Evolutionary conservation across 2,329 filamentous ascomycete genomes (phyloP), one percentile per base, ranked within the genome.

Genomic region (Juglanconis sp.): DNA sequence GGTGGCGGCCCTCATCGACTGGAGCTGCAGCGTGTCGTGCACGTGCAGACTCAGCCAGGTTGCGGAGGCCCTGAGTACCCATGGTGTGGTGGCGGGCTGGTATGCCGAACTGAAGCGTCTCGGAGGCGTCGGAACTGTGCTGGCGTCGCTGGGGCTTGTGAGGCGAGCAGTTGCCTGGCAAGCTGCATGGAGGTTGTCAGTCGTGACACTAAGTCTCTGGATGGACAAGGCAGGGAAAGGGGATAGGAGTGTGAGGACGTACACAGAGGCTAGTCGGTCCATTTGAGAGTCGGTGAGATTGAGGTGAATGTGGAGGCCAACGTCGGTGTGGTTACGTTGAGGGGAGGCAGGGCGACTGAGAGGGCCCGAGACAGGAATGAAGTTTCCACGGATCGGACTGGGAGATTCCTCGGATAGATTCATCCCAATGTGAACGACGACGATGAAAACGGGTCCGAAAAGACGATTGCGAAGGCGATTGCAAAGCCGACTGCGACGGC

Each of bases 221-320:
- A 2, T 24, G 31, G 48, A 31, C n/a, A 30, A n/a, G 32, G 9
- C 17, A n/a, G 5, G 42, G 15, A 9, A 52, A 17, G 8, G 5
- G 15, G 24, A 4, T 3, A 4, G 36, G 35, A 32, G 55, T 13
- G 6, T 17, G 34, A 42, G 8, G 35, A 55, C 77, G 62, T 72
- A 81, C 80, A 74, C 77, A 52, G 77, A 73, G 3, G 79, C 76
- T 48, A 82, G 70, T 61, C 72, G 77, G 59, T 81, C 76, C 72
- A 82, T 76, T 62, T 81, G 78, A 0, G 73, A 75, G 50, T 81
- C 77, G 4, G 79, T 82, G 57, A 82, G 64, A 62, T 79, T 80
- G 65, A 82, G 73, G 31, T 78, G 77, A 35, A 82, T 74, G 44
- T 78, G 75, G 24, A 82, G 69, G 2, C 75, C 75, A 49, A 77